Conservation (phyloP, 805 yeast species). For the Peterozyma xylosa region DNA sequence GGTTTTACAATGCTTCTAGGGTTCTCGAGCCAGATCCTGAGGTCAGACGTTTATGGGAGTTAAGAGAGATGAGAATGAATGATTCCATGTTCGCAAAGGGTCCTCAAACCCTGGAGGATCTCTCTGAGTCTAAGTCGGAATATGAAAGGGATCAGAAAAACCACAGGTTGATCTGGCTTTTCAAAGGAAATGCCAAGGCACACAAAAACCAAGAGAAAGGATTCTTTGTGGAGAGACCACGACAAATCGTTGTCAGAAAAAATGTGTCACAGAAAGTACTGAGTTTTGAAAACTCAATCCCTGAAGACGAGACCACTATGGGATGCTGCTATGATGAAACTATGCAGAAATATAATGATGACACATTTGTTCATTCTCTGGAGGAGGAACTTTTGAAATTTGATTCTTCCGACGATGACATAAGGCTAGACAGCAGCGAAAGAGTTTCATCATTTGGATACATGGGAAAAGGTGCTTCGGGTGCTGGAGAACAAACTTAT, state of each 20-base stretch:
- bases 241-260: constrained; percentile 10
- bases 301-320: not conserved
- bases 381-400: too few relatives aligned
- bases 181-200: not conserved
- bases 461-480: too few relatives aligned
- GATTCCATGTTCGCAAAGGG: not conserved
- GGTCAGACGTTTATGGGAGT: constrained; percentile 43
- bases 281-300: not conserved
- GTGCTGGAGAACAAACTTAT: too few relatives aligned
- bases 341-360: not conserved
- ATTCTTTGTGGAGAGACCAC: constrained; percentile 24
- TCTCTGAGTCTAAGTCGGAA: not conserved
- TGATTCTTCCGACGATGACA: too few relatives aligned
- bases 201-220: constrained; percentile 7
- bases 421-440: too few relatives aligned
- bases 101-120: too few relatives aligned
- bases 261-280: not conserved
- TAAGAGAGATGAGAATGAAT: constrained; percentile 26
- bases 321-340: not conserved
- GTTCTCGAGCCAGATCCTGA: constrained; percentile 40
- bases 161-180: not conserved
- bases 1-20: constrained; percentile 35
- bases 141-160: not conserved
- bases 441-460: too few relatives aligned
- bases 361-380: not conserved